phyloP scores from a whole-genome alignment of 2,329 filamentous ascomycete species.

The Calonectria honghensis region DNA sequence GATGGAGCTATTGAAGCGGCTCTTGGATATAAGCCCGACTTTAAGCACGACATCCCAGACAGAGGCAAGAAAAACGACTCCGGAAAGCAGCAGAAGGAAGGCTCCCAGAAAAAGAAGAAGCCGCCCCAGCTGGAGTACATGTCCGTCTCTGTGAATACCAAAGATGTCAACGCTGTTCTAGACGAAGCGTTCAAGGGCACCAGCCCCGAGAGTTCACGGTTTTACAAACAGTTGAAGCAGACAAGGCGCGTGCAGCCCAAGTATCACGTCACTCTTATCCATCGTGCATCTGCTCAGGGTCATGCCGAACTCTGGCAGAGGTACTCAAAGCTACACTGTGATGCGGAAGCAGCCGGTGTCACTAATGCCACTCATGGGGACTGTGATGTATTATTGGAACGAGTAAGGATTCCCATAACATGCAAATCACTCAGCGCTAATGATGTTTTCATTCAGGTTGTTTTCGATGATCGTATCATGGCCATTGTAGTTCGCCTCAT shows the following conservation, averaged over 20 bases:
- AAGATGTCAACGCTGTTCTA: conserved; percentile 72
- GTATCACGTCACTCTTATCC: conserved; percentile 97
- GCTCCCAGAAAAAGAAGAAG: conserved; percentile 59
- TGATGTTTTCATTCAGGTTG: conserved; percentile 68
- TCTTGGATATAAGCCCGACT: conserved; percentile 83
- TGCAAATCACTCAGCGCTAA: conserved; percentile 32
- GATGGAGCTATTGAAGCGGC: conserved; percentile 87
- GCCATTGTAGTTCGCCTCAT: conserved; percentile 87
- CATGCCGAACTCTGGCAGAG: conserved; percentile 84
- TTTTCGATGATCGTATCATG: conserved; percentile 94
- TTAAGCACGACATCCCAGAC: conserved; percentile 84
- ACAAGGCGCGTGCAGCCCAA: conserved; percentile 84
- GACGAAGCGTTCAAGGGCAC: conserved; percentile 80
- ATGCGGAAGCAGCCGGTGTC: conserved; percentile 60
- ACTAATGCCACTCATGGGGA: conserved; percentile 70
- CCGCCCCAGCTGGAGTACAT: conserved; percentile 75
- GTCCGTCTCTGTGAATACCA: conserved; percentile 67
- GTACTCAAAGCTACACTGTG: conserved; percentile 77
- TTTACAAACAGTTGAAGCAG: conserved; percentile 86
- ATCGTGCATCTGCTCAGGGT: conserved; percentile 78
- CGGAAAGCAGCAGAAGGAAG: conserved; percentile 54
- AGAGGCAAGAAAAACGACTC: conserved; percentile 64
- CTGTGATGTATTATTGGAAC: conserved; percentile 78
- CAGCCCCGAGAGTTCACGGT: conserved; percentile 65
- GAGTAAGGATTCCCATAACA: conserved; percentile 62